A percentile compares a stretch with the other conserved stretches of the same genome.
Conservation (phyloP, 2,329 filamentous ascomycete genomes). For the Hymenoscyphus fructigenus region DNA sequence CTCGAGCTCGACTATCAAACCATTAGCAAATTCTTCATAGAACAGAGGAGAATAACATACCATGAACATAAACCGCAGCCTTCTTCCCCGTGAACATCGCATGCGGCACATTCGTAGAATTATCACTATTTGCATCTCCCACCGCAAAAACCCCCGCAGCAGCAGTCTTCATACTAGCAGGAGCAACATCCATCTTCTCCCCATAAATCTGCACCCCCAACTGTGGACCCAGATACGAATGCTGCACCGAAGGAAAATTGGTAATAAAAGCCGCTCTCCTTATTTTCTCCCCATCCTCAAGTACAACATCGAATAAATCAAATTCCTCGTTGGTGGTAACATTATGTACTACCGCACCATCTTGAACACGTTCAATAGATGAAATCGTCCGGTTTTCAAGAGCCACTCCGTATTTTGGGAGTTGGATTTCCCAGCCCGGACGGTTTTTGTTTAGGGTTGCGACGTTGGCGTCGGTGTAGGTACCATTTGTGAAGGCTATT, state of each 20-base stretch:
- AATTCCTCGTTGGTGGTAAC: slow-evolving; percentile 39
- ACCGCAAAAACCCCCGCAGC: slow-evolving; percentile 55
- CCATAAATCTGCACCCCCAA: slow-evolving; percentile 38
- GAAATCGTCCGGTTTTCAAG: slow-evolving; percentile 57
- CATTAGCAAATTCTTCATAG: neutral
- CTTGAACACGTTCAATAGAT: slow-evolving; percentile 46
- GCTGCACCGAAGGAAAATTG: slow-evolving; percentile 48
- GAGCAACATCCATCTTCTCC: slow-evolving; percentile 14
- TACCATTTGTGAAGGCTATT: slow-evolving; percentile 50
- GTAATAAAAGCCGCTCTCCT: slow-evolving; percentile 53
- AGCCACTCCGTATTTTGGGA: slow-evolving; percentile 49
- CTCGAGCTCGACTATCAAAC: slow-evolving; percentile 18
- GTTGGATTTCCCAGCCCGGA: slow-evolving; percentile 49
- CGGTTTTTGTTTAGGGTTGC: slow-evolving; percentile 39
- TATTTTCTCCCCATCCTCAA: slow-evolving; percentile 46
- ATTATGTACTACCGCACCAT: slow-evolving; percentile 27
- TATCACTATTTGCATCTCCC: slow-evolving; percentile 60
- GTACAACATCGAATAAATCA: slow-evolving; percentile 56
- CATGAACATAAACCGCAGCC: slow-evolving; percentile 56
- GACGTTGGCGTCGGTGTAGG: slow-evolving; percentile 47
- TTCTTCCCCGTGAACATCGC: slow-evolving; percentile 60
- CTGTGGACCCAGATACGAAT: slow-evolving; percentile 46
- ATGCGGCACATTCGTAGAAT: slow-evolving; percentile 60
- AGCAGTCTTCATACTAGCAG: slow-evolving; percentile 42
- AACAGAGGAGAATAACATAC: slow-evolving; percentile 40